Conservation (phyloP, 176 grass and related monocot genomes). For the Bothriochloa decipiens region DNA sequence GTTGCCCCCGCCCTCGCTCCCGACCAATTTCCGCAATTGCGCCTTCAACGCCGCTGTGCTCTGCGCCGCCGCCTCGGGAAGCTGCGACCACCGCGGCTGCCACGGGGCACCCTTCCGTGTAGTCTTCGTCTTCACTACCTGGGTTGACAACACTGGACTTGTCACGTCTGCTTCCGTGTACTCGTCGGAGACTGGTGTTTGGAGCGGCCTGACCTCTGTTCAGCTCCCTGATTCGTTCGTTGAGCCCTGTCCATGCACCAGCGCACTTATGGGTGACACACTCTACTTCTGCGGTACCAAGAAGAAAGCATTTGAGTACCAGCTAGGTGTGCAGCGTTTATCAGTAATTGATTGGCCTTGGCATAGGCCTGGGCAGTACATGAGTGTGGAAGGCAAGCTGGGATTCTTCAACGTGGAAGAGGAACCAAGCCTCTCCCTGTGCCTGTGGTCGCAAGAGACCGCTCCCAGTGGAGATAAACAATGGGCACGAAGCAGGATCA, state of each 20-base stretch:
- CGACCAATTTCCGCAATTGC: too few species aligned
- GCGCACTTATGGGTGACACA: too few species aligned
- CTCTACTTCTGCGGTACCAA: too few species aligned
- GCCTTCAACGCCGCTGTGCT: too few species aligned
- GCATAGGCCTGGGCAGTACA: background rate
- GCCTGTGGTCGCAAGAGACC: background rate
- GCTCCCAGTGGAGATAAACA: background rate
- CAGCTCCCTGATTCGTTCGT: too few species aligned
- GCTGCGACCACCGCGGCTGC: background rate
- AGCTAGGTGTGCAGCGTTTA: background rate
- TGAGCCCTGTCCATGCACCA: too few species aligned
- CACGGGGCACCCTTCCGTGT: background rate
- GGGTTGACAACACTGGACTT: background rate
- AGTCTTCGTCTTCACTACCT: background rate
- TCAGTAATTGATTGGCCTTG: background rate
- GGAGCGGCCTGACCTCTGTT: background rate
- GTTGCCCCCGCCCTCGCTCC: too few species aligned
- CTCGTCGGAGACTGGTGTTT: background rate
- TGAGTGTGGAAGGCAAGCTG: background rate
- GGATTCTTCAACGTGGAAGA: background rate
- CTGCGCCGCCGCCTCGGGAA: background rate
- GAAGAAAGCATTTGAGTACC: background rate
- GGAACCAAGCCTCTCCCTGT: background rate
- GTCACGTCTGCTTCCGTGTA: background rate
- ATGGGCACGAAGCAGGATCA: background rate